Evolutionary conservation across 208 protist species (phyloP), one percentile per base, ranked within the genome.

Genomic region (Acanthamoeba royreba): DNA sequence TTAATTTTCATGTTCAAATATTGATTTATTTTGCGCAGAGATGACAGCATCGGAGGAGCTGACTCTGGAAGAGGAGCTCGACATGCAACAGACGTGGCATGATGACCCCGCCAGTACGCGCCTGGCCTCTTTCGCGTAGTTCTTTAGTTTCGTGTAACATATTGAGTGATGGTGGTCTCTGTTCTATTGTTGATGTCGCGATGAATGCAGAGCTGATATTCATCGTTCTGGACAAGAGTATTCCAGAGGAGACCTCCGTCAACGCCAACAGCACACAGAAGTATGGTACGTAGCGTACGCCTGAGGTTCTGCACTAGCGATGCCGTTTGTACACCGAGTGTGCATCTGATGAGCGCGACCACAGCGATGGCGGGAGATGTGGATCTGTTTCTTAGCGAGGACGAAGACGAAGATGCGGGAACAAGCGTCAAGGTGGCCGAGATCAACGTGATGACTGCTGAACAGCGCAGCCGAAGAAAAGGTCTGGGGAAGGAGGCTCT

Each of bases 361-460:
- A 25, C 13, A 92, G 87, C 87, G 33, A 92, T 92, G 87, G 87
- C 87, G 4, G 87, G 87, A 11, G 87, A 92, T 42, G 66, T 92
- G 28, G 61, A 92, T 33, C 35, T 92, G 3, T 92, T 92, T 40
- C 58, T 92, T 33, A 81, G 61, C n/a, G 47, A 77, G 17, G 87
- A 79, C 31, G 79, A 55, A 13, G 49, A 88, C 28, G 87, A 92
- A 8, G 87, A n/a, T n/a, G n/a, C n/a, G n/a, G n/a, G n/a, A n/a
- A n/a, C n/a, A n/a, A n/a, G 35, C 15, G 45, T 47, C 31, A 92
- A 55, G 13, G 87, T 92, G 35, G 61, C 49, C 11, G 87, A 92
- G 58, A 72, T 92, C 66, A 92, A 92, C 87, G 47, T 92, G 19
- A 92, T 92, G 87, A 92, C 66, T 33, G 87, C 87, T 1, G 87